Conservation (phyloP, 2,329 filamentous ascomycete species). For the Bipolaris victoriae region DNA sequence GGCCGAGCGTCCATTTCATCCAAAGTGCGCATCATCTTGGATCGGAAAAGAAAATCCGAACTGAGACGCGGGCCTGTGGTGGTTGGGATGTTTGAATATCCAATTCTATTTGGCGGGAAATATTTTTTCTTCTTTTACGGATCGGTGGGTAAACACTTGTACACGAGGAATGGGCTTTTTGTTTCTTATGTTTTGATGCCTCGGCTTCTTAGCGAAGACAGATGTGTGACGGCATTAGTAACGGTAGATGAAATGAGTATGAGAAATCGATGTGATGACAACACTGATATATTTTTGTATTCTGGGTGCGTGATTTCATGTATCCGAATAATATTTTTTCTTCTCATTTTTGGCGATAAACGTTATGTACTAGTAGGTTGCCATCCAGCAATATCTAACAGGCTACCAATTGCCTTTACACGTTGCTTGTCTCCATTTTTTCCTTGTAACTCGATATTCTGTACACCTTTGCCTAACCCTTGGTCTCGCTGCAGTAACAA, state of each 20-base stretch:
- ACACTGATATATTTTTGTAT: too few species aligned
- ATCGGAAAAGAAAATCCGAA: slow-evolving; percentile 1
- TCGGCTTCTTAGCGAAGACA: not conserved
- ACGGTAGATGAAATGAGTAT: slow-evolving; percentile 1
- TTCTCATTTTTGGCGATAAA: too few species aligned
- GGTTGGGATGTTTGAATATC: slow-evolving; percentile 1
- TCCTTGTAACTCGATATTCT: not conserved
- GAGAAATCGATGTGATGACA: not conserved
- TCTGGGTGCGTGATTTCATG: too few species aligned
- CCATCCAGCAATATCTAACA: not conserved
- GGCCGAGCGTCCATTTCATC: slow-evolving; percentile 15
- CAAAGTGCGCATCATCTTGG: slow-evolving; percentile 17
- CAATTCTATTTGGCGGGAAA: not conserved
- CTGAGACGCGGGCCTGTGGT: not conserved
- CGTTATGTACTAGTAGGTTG: not conserved
- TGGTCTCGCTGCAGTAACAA: slow-evolving; percentile 50
- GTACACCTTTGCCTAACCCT: not conserved
- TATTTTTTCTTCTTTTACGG: slow-evolving; percentile 3
- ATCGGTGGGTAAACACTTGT: slow-evolving; percentile 9
- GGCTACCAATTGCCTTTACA: not conserved
- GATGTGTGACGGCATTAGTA: not conserved
- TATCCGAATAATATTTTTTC: too few species aligned
- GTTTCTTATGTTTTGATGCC: slow-evolving; percentile 8
- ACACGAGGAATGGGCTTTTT: slow-evolving; percentile 10
- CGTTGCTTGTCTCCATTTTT: not conserved